These are phyloP conservation scores for Rhynchospora pubera DNA, from an alignment of 176 grass and related monocot genomes.

Conservation along the genomic window DNA sequence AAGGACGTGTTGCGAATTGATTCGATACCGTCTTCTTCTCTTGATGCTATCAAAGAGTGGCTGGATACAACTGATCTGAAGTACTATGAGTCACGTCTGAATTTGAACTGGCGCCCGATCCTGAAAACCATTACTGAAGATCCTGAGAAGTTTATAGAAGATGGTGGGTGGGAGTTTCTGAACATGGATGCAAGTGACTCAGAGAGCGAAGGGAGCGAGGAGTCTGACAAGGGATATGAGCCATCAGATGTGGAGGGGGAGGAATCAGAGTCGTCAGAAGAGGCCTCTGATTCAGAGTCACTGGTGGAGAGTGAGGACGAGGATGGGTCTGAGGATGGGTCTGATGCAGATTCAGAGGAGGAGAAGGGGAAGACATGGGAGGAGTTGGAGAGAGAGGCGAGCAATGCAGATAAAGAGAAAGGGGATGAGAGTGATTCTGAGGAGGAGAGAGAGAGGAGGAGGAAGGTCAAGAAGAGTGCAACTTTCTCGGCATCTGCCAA, in stretches of 20 bases:
- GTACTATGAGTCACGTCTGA: constrained; percentile 87
- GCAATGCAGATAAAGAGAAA: constrained; percentile 57
- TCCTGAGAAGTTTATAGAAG: constrained; percentile 77
- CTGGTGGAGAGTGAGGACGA: constrained; percentile 61
- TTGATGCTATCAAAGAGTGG: constrained; percentile 87
- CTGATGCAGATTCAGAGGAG: constrained; percentile 71
- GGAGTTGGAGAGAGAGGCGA: constrained; percentile 78
- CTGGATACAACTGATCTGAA: constrained; percentile 90
- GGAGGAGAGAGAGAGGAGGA: constrained; percentile 71
- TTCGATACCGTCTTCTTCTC: constrained; percentile 66
- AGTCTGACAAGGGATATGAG: constrained; percentile 75
- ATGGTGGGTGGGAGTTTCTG: constrained; percentile 82
- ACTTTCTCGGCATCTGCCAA: constrained; percentile 15
- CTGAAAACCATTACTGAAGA: constrained; percentile 85
- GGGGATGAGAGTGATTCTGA: constrained; percentile 72
- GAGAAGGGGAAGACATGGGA: constrained; percentile 96
- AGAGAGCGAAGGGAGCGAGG: constrained; percentile 55
- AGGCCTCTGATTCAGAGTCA: constrained; percentile 46
- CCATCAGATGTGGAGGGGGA: constrained; percentile 69
- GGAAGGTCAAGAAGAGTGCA: constrained; percentile 25
- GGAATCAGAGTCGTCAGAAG: constrained; percentile 47
- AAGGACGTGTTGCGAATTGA: constrained; percentile 75
- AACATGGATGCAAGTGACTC: constrained; percentile 93
- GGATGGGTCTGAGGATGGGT: constrained; percentile 47
- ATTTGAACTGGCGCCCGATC: constrained; percentile 86